Base-by-base conservation (phyloP, 768 basidiomycete species). In the Collybiopsis confluens region DNA sequence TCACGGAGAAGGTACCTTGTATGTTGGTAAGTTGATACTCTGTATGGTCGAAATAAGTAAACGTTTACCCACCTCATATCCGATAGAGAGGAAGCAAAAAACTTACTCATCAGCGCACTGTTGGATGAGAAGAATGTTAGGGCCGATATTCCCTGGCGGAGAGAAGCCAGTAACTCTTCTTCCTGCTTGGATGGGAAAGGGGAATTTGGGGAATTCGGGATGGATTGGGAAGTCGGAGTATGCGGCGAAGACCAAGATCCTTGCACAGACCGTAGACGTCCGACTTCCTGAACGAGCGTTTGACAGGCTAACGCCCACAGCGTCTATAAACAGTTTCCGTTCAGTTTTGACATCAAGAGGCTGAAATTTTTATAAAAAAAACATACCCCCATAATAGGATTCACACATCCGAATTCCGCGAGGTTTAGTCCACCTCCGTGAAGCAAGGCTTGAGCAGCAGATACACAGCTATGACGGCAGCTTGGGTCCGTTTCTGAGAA, bases 381-480 rank as follows among this genome's bases (percentile, higher is more conserved):
- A 72, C 78, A 64, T 64, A 80, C 79, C n/a, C 74, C 76, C 72
- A 79, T 73, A 23, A 81, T 75, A 13, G 79, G 76, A 61, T 75
- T 78, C 24, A 78, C 64, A 56, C 67, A 64, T 2, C 72, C 73
- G 10, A 76, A 54, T 38, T 73, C 72, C 30, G 66, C 68, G 13
- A 74, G 63, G 54, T 71, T 71, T 21, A 72, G 59, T 40, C 71
- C 70, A 7, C 68, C 73, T 53, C 70, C 70, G 43, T 64, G 61
- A 26, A 78, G 67, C 60, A 79, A 72, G 47, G 72, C 73, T 47
- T 65, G 68, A 21, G 79, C 77, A 13, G 76, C 71, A 20, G 62
- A 63, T 27, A 81, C 62, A 56, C 77, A 78, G 35, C 65, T 68
- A 52, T 74, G 68, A 52, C 73, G 71, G 21, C 77, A 78, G n/a